A percentile compares a stretch with the other conserved stretches of the same genome.
phyloP scores from a whole-genome alignment of 306 rosid species.

The Quercus engelmannii region DNA sequence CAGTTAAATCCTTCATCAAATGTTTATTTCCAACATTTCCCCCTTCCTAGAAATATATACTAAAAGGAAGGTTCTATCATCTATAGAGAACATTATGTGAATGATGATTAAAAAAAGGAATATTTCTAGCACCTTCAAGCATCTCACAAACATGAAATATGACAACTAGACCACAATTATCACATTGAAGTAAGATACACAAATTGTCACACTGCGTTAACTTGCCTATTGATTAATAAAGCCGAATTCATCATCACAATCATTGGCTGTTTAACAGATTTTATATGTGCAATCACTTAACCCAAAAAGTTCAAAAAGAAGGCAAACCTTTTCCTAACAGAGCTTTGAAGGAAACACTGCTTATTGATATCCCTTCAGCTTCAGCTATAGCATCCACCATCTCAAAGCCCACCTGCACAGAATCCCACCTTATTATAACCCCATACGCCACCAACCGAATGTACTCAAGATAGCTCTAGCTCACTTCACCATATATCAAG shows the following conservation, averaged over 20 bases:
- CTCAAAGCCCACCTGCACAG: conserved; percentile 82
- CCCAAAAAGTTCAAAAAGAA: neutral
- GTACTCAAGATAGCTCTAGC: neutral
- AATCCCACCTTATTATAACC: neutral
- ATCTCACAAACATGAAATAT: neutral
- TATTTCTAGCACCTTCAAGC: neutral
- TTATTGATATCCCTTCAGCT: conserved; percentile 79
- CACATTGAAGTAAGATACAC: neutral
- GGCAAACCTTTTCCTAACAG: conserved; percentile 70
- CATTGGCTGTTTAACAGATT: neutral
- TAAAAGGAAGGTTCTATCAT: no score
- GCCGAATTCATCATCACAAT: neutral
- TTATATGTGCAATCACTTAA: neutral
- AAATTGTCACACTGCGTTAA: neutral
- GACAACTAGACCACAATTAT: neutral
- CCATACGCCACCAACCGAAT: neutral
- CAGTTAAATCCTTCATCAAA: neutral
- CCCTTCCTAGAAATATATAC: neutral
- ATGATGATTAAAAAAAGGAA: no score
- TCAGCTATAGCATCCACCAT: conserved; percentile 90
- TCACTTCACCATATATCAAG: neutral
- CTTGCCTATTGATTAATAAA: neutral
- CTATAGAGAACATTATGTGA: no score
- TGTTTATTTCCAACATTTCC: neutral
- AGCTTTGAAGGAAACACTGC: conserved; percentile 74